phyloP scores from a whole-genome alignment of 2,329 filamentous ascomycete genomes.

The Sphaceloma murrayae region DNA sequence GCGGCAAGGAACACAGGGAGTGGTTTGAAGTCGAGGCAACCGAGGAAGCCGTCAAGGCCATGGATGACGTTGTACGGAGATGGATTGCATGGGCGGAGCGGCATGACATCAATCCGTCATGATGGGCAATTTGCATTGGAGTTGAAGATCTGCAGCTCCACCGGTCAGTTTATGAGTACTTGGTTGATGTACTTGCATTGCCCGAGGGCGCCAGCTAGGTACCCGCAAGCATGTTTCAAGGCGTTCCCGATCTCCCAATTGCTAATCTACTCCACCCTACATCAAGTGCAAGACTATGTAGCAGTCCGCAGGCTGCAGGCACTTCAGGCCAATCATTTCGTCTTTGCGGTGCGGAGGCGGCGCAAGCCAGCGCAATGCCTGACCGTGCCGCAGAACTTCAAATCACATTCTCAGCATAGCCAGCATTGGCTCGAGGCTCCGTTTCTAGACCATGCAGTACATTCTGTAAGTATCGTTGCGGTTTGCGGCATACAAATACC shows the following conservation, averaged over 20 bases:
- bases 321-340: conserved; percentile 7
- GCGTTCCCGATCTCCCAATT: no score
- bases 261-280: no score
- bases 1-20: conserved; percentile 78
- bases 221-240: conserved; percentile 3
- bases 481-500: no score
- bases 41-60: conserved; percentile 55
- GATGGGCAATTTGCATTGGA: neutral
- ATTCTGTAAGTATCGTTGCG: no score
- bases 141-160: neutral
- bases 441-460: neutral
- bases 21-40: conserved; percentile 88
- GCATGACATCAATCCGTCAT: neutral
- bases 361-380: conserved; percentile 1
- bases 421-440: no score
- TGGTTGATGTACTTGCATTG: no score
- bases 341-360: neutral
- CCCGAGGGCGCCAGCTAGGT: neutral
- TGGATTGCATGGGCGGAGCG: conserved; percentile 79
- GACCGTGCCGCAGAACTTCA: conserved; percentile 4
- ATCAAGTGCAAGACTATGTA: neutral
- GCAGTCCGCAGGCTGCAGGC: no score
- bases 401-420: neutral
- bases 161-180: no score
- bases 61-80: conserved; percentile 65